Evolutionary conservation across 2,329 filamentous ascomycete species (phyloP).

Genomic region (Phyllosticta paracitricarpa): DNA sequence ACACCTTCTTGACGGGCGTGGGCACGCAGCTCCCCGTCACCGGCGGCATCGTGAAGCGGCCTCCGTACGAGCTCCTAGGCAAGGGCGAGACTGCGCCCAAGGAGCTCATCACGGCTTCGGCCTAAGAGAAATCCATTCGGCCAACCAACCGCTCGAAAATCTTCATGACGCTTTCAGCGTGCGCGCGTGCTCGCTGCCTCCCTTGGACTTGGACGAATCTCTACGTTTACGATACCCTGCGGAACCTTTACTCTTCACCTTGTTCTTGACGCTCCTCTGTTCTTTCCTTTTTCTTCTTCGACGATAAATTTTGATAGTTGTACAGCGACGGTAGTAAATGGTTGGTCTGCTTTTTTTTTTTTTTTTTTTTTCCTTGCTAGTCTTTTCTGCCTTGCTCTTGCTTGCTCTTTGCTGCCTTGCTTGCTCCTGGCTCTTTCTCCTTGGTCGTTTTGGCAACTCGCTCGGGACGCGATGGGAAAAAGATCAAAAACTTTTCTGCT

Average conservation of each 20-base stretch:
- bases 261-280: not conserved
- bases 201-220: not conserved
- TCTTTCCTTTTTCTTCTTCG: not conserved
- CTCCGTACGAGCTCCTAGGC: conserved; percentile 58
- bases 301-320: not conserved
- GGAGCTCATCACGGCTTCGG: conserved; percentile 30
- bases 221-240: not conserved
- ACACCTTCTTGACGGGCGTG: conserved; percentile 69
- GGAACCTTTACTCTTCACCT: not conserved
- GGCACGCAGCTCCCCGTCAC: conserved; percentile 75
- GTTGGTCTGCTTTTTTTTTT: not conserved
- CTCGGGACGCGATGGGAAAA: no score
- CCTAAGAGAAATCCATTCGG: conserved; percentile 8
- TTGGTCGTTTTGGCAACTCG: no score
- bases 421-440: not conserved
- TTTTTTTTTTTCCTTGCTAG: not conserved
- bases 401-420: not conserved
- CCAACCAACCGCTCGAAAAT: not conserved
- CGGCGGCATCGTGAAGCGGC: conserved; percentile 81
- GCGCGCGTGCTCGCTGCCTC: not conserved
- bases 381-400: not conserved
- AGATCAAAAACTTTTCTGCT: no score
- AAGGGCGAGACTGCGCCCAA: conserved; percentile 28
- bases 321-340: not conserved
- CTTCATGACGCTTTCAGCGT: not conserved